Percentiles rank a stretch among this genome's conserved stretches.
These are phyloP conservation scores for Metschnikowia rubicola DNA, from an alignment of 805 yeast species.

Conservation along the genomic window DNA sequence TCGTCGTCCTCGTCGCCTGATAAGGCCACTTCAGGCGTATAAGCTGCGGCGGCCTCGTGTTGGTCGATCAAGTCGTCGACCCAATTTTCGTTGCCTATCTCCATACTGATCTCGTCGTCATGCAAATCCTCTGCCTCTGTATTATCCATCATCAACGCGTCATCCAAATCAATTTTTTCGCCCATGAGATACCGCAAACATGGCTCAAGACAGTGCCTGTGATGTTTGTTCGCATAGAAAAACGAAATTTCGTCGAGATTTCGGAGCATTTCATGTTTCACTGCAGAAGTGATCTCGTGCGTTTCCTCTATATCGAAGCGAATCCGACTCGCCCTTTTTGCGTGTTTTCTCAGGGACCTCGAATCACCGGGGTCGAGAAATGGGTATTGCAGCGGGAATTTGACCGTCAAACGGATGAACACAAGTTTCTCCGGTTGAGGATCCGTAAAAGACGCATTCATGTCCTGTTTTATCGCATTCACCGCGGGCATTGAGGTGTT, in stretches of 20 bases:
- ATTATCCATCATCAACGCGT: slow-evolving; percentile 25
- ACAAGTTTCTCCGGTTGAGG: slow-evolving; percentile 45
- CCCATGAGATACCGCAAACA: slow-evolving; percentile 78
- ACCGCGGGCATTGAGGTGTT: background rate
- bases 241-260: slow-evolving; percentile 54
- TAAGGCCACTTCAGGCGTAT: slow-evolving; percentile 21
- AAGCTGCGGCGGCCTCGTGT: slow-evolving; percentile 26
- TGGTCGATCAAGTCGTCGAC: slow-evolving; percentile 40
- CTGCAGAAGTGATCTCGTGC: slow-evolving; percentile 54
- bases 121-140: slow-evolving; percentile 23
- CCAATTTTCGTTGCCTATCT: slow-evolving; percentile 42
- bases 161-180: slow-evolving; percentile 54
- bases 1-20: slow-evolving; percentile 25
- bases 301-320: slow-evolving; percentile 73
- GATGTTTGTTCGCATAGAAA: slow-evolving; percentile 50
- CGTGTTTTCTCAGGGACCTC: background rate
- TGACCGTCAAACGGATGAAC: slow-evolving; percentile 66
- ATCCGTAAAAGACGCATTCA: background rate
- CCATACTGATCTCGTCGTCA: slow-evolving; percentile 19
- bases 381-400: slow-evolving; percentile 76
- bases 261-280: slow-evolving; percentile 48
- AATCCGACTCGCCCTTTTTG: slow-evolving; percentile 20
- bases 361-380: slow-evolving; percentile 42
- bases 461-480: background rate
- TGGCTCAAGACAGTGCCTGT: slow-evolving; percentile 74